Conservation (phyloP, 2,329 filamentous ascomycete species). For the Colletotrichum lentis region DNA sequence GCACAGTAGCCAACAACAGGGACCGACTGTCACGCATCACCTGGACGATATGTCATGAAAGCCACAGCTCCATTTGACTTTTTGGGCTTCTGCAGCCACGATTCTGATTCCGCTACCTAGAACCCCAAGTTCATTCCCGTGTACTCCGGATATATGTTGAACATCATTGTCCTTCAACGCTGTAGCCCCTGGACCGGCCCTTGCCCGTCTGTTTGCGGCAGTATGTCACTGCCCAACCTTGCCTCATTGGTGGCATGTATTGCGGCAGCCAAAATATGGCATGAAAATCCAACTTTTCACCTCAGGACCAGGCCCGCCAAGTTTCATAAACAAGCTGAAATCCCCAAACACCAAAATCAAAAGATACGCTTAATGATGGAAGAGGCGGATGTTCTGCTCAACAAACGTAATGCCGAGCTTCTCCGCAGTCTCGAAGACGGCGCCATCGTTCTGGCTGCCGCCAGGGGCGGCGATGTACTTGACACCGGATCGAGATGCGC, state of each 20-base stretch:
- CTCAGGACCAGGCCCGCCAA: conserved; percentile 16
- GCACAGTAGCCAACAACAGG: not conserved
- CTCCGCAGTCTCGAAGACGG: conserved; percentile 88
- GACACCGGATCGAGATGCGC: conserved; percentile 84
- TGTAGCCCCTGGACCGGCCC: not conserved
- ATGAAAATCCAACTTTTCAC: conserved; percentile 14
- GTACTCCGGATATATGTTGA: conserved; percentile 37
- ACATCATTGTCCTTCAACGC: conserved; percentile 25
- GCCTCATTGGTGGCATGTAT: not conserved
- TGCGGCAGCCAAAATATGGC: conserved; percentile 1
- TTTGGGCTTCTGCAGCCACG: conserved; percentile 12
- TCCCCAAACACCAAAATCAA: conserved; percentile 29
- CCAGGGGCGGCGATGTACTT: conserved; percentile 96
- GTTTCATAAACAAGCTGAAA: conserved; percentile 24
- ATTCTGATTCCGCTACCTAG: conserved; percentile 10
- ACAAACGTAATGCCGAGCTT: conserved; percentile 93
- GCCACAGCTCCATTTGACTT: not conserved
- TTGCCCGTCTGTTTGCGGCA: not conserved
- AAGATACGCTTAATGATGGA: conserved; percentile 78
- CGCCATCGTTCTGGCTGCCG: conserved; percentile 85
- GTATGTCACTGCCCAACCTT: not conserved
- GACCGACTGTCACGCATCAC: not conserved
- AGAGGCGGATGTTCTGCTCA: conserved; percentile 91
- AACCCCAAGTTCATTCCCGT: conserved; percentile 19
- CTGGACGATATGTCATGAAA: not conserved